These are phyloP conservation scores for Phytophthora melonis DNA, from an alignment of 352 stramenopile species.

Conservation along the genomic window DNA sequence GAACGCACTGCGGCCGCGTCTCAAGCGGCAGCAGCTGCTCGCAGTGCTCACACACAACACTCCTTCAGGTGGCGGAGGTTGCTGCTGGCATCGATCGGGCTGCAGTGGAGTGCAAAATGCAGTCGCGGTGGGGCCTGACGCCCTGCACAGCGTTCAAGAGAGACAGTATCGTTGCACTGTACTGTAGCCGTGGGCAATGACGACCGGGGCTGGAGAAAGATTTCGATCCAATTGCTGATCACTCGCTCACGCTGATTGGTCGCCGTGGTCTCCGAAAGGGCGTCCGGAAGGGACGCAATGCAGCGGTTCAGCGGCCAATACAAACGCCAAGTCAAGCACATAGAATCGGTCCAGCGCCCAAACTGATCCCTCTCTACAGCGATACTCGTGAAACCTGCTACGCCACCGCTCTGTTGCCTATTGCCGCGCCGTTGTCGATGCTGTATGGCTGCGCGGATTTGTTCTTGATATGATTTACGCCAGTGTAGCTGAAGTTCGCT, in stretches of 20 bases:
- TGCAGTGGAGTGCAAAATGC: no score
- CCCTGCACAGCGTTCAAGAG: neutral
- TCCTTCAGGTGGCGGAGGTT: neutral
- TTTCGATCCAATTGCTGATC: slow-evolving; percentile 9
- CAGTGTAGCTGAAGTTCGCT: no score
- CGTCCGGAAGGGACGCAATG: neutral
- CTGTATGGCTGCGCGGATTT: no score
- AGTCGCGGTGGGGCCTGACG: no score
- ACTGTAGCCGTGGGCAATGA: slow-evolving; percentile 18
- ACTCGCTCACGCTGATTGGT: neutral
- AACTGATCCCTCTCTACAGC: neutral
- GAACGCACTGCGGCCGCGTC: neutral
- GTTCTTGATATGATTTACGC: no score
- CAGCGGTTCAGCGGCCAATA: neutral
- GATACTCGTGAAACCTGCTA: neutral
- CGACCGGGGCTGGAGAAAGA: slow-evolving; percentile 19
- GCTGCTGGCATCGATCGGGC: no score
- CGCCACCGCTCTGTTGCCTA: neutral
- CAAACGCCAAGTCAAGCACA: slow-evolving; percentile 4
- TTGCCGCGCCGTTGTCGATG: neutral
- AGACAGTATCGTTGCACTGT: slow-evolving; percentile 1
- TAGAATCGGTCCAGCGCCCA: neutral
- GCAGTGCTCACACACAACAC: no score
- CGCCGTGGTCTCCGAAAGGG: neutral
- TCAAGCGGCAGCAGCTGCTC: neutral